Base-by-base conservation (phyloP, 768 basidiomycete species). In the Lepiota subincarnata region DNA sequence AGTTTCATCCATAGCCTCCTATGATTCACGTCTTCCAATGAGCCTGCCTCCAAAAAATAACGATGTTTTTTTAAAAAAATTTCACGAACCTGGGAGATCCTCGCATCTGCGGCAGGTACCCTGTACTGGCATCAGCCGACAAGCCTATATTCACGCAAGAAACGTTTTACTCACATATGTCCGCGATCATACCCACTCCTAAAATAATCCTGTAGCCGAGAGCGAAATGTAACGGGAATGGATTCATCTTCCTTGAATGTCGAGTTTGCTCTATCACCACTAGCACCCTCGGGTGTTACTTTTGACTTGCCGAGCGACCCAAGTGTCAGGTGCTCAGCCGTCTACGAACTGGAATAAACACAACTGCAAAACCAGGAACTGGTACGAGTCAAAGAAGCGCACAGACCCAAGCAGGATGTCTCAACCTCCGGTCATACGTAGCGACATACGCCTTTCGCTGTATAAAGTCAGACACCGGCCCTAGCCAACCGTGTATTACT, bases 41-140 rank as follows among this genome's bases (percentile, higher is more conserved):
- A 34, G 13, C 46, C 10, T n/a, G 14, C 26, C 13, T 31, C 20
- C 40, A 13, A 24, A 19, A 38, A 16, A n/a, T n/a, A n/a, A n/a
- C n/a, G n/a, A n/a, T n/a, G n/a, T n/a, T n/a, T n/a, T n/a, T n/a
- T n/a, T 24, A 24, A 2, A 45, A 26, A 52, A 48, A 53, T 43
- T n/a, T n/a, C 19, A 58, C 68, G 6, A 59, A 85, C 86, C 71
- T 94, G 93, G 13, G 90, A 92, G 28, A 74, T 70, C 66, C 95
- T 98, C 6, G 93, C 95, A 69, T 99, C 97, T 26, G 96, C 96
- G 16, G 96, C 96, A 31, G 95, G 94, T 0, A 96, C 93, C 92
- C 91, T 92, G 54, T 8, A 49, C 16, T 43, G 19, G 47, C 11
- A 51, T 19, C 50, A 28, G 22, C 43, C 26, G 6, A 49, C 35